A percentile compares a stretch with the other conserved stretches of the same genome.
Conservation (phyloP, 2,329 filamentous ascomycete genomes). For the Pyricularia pennisetigena region DNA sequence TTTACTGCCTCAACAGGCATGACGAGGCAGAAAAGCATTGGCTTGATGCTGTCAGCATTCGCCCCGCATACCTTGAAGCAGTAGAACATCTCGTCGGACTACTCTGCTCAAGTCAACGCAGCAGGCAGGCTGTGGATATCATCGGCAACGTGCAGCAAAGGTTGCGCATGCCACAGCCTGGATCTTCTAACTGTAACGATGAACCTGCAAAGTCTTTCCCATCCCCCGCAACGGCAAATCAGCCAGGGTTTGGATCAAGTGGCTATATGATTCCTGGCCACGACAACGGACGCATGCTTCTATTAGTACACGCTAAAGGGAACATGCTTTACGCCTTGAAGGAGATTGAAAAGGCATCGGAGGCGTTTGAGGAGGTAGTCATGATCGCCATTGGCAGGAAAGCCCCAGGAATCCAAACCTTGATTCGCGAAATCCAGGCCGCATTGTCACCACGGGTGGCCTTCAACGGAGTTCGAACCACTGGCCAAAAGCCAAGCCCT, state of each 20-base stretch:
- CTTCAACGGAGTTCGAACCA: not conserved
- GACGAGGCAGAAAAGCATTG: slow-evolving; percentile 81
- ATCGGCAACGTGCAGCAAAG: slow-evolving; percentile 77
- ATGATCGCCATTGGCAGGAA: slow-evolving; percentile 72
- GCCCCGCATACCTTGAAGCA: slow-evolving; percentile 86
- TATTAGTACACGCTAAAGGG: slow-evolving; percentile 95
- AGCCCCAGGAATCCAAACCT: slow-evolving; percentile 59
- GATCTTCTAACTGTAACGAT: not conserved
- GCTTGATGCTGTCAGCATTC: slow-evolving; percentile 71
- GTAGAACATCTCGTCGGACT: slow-evolving; percentile 89
- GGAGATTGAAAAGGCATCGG: slow-evolving; percentile 69
- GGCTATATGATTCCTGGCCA: slow-evolving; percentile 76
- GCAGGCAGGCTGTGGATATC: slow-evolving; percentile 74
- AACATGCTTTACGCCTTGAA: slow-evolving; percentile 93
- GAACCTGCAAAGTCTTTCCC: not conserved
- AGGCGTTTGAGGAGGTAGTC: slow-evolving; percentile 90
- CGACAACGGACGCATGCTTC: slow-evolving; percentile 87
- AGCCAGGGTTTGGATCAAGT: slow-evolving; percentile 59
- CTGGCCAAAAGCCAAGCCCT: slow-evolving; percentile 30
- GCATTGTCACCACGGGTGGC: slow-evolving; percentile 47
- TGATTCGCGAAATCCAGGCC: slow-evolving; percentile 69
- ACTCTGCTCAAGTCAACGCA: slow-evolving; percentile 71
- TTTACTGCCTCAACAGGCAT: slow-evolving; percentile 73
- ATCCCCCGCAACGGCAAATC: slow-evolving; percentile 1
- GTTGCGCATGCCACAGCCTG: slow-evolving; percentile 36